Base-by-base conservation (phyloP, 306 rosid species). In the Acacia acuminata region DNA sequence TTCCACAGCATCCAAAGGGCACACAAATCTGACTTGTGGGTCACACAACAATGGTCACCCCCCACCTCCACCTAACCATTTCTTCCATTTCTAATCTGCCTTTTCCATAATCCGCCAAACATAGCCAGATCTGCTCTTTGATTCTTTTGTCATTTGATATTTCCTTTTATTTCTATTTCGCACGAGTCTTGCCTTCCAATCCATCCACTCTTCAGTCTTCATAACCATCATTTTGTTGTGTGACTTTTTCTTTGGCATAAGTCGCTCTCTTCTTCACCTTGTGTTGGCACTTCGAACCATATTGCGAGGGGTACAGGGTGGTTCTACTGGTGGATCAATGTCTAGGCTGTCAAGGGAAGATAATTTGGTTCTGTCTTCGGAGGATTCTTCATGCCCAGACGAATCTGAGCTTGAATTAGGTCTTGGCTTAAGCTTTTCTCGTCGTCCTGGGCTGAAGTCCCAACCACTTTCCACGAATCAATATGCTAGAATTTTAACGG, bases 371-470 rank as follows among this genome's bases (percentile, higher is more conserved):
- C 48, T 89, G 68, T 93, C 95, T 4, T 89, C 94, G 0, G 94
- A 93, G 94, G 94, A 87, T 76, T 91, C 97, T 53, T 91, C 91
- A 0, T 84, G 68, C 82, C 91, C 89, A 3, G 92, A 88, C 53
- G 92, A 90, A 17, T 84, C 90, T 51, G 85, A 88, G 40, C 91
- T 93, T 80, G 91, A 93, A 63, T 85, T 93, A 81, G 89, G 85
- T 50, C 90, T 92, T 25, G 91, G 91, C 45, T 77, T 92, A 47
- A 82, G 88, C 71, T 85, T 87, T n/a, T 85, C 91, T 72, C 80
- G 79, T 76, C 50, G 79, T 76, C 50, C 83, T 47, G 64, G 66
- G 30, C 50, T 27, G 4, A 82, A 78, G 81, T 53, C 75, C 56
- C 91, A 83, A 2, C 76, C 77, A 63, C 45, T 40, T 73, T 30